Evolutionary conservation across 2,329 filamentous ascomycete genomes (phyloP).

Genomic region (Claviceps monticola): DNA sequence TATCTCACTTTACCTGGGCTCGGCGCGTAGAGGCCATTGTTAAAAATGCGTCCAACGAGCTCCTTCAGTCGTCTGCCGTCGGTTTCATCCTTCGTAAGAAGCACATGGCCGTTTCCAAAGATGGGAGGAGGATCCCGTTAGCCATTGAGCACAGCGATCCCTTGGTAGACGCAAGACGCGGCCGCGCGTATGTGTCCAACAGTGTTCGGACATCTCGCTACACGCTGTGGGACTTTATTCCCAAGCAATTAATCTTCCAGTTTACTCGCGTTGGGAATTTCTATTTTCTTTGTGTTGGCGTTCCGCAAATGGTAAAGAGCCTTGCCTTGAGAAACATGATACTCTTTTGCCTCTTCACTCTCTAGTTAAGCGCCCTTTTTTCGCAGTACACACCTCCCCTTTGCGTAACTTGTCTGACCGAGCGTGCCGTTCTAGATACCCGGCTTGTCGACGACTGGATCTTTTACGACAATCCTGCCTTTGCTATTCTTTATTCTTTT

Average conservation of each 20-base stretch:
- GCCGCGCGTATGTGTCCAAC: slow-evolving; percentile 37
- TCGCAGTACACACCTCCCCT: not conserved
- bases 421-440: slow-evolving; percentile 31
- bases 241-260: slow-evolving; percentile 72
- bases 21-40: slow-evolving; percentile 6
- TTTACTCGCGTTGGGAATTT: slow-evolving; percentile 82
- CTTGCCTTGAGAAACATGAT: not conserved
- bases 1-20: not conserved
- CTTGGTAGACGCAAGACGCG: slow-evolving; percentile 36
- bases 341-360: not conserved
- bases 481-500: slow-evolving; percentile 64
- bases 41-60: slow-evolving; percentile 8
- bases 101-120: slow-evolving; percentile 55
- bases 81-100: slow-evolving; percentile 47
- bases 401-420: not conserved
- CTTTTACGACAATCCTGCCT: slow-evolving; percentile 60
- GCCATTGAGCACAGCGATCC: slow-evolving; percentile 23
- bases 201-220: slow-evolving; percentile 74
- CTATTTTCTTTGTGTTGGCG: slow-evolving; percentile 70
- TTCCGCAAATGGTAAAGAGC: slow-evolving; percentile 52
- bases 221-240: slow-evolving; percentile 71
- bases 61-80: slow-evolving; percentile 27
- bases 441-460: slow-evolving; percentile 62
- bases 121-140: slow-evolving; percentile 44
- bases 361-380: not conserved